Percentiles rank a stretch among this genome's conserved stretches.
phyloP scores from a whole-genome alignment of 1,139 yeast species.

The Arxiozyma bovina region DNA sequence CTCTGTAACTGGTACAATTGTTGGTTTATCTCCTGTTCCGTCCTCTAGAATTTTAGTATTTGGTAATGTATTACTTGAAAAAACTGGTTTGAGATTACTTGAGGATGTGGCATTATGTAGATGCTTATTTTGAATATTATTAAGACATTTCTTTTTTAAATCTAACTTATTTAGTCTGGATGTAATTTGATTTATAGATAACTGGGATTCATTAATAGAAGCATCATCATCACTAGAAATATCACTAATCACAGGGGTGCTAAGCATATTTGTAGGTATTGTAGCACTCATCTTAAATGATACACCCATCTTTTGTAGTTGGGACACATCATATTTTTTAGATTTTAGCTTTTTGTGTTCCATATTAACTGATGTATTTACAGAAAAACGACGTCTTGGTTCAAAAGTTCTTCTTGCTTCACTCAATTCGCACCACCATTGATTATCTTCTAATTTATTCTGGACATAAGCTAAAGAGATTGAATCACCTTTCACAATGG shows the following conservation, averaged over 20 bases:
- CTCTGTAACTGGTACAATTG: conserved; percentile 45
- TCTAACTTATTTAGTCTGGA: conserved; percentile 4
- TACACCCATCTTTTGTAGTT: conserved; percentile 63
- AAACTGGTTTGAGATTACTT: conserved; percentile 46
- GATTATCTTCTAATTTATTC: conserved; percentile 34
- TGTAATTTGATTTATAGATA: conserved; percentile 25
- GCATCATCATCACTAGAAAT: conserved; percentile 13
- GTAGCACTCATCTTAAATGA: conserved; percentile 66
- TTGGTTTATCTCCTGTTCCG: conserved; percentile 53
- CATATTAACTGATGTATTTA: conserved; percentile 14
- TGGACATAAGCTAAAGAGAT: conserved; percentile 31
- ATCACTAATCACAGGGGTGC: conserved; percentile 14
- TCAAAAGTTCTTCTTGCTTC: conserved; percentile 42
- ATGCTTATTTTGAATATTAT: not conserved
- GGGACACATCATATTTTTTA: conserved; percentile 42
- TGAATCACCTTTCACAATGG: conserved; percentile 58
- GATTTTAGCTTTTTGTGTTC: conserved; percentile 11
- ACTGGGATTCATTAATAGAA: conserved; percentile 12
- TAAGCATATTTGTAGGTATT: conserved; percentile 27
- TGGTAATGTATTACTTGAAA: conserved; percentile 73
- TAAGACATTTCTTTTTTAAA: not conserved
- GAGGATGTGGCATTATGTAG: conserved; percentile 29
- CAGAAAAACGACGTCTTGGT: conserved; percentile 25
- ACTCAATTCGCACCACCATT: conserved; percentile 61
- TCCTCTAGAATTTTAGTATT: conserved; percentile 61